Base-by-base conservation (phyloP, 208 protist species). In the Trypanosoma vivax region DNA sequence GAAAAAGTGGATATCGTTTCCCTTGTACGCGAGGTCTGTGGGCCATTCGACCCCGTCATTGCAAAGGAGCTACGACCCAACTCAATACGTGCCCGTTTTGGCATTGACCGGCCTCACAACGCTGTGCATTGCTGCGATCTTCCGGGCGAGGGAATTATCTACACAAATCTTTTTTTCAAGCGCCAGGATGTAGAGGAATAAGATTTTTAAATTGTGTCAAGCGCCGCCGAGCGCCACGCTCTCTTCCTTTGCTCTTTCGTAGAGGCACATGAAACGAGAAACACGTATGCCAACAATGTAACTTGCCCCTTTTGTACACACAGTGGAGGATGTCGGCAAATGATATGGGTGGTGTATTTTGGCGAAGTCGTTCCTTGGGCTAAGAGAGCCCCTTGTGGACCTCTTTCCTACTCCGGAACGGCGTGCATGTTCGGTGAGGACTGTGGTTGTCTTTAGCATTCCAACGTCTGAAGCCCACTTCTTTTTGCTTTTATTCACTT, bases 111-210 rank as follows among this genome's bases (percentile, higher is more conserved):
- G 19, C 58, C 75, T 28, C 25, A 76, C 27, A 97, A 97, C 51
- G 91, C 92, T 5, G 79, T 98, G 33, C 96, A 98, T 68, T 96
- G 90, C 71, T 98, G 94, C 50, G 96, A 98, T 61, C 65, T 98
- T 25, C 72, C 74, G 2, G 85, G 84, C 31, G 96, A 98, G 47
- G 94, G 86, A 3, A 65, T 75, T 13, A 30, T 97, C 30, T 92
- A 92, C 58, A 57, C 81, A 4, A 74, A 88, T 35, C 81, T 81
- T 23, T 87, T 91, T 34, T 91, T 94, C 51, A 60, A 10, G 2
- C 16, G 38, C 14, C 9, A 13, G 49, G 6, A 40, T 62, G 27
- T 55, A 54, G 13, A 62, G 42, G 18, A 49, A 18, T 25, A 21
- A 35, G 31, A n/a, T n/a, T n/a, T n/a, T n/a, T n/a, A n/a, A n/a